Evolutionary conservation across 176 grass and related monocot genomes (phyloP).

Genomic region (Eragrostis curvula): DNA sequence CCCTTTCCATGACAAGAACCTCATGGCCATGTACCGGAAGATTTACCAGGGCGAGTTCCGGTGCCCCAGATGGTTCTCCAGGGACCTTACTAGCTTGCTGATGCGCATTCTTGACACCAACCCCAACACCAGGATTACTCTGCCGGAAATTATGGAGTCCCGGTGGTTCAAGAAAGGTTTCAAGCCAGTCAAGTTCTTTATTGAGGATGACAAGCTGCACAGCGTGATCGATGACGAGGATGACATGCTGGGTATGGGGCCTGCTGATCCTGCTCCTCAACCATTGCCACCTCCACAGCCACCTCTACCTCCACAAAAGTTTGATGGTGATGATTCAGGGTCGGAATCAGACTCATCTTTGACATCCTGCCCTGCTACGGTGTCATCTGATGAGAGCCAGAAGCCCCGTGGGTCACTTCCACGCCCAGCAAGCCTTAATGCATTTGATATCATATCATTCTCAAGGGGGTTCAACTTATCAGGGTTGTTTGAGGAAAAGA

Average conservation of each 20-base stretch:
- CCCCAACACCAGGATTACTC: constrained; percentile 65
- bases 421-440: constrained; percentile 88
- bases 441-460: constrained; percentile 99
- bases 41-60: constrained; percentile 93
- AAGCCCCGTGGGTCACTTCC: constrained; percentile 46
- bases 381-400: constrained; percentile 59
- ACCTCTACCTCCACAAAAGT: constrained; percentile 24
- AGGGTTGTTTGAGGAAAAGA: constrained; percentile 85
- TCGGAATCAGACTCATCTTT: constrained; percentile 87
- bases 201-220: constrained; percentile 83
- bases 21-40: constrained; percentile 94
- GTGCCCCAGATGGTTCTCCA: constrained; percentile 94
- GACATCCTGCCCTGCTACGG: constrained; percentile 72
- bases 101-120: constrained; percentile 72
- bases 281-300: constrained; percentile 24
- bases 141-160: constrained; percentile 84
- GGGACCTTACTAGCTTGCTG: constrained; percentile 64
- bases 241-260: background rate
- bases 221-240: constrained; percentile 58
- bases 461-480: constrained; percentile 89
- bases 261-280: constrained; percentile 31
- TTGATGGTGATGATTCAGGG: constrained; percentile 69
- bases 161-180: constrained; percentile 97
- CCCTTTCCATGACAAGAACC: constrained; percentile 88
- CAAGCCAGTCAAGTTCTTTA: constrained; percentile 79